Base-by-base conservation (phyloP, 495 filamentous ascomycete species). In the Tuber magnatum region DNA sequence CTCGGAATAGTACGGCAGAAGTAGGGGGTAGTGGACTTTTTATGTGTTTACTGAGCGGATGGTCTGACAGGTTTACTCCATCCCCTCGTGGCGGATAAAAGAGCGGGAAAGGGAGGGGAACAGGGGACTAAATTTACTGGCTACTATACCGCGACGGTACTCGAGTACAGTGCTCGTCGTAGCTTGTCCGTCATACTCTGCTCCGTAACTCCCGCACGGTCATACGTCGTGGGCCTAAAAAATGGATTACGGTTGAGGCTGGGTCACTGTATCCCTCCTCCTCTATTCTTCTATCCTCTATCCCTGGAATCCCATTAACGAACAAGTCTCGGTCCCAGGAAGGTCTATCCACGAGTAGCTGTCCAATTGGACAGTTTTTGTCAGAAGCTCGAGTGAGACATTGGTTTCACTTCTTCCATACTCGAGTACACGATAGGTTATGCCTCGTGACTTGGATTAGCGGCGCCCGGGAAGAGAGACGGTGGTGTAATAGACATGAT, bases 1-100 rank as follows among this genome's bases (percentile, higher is more conserved):
- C 18, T 48, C 18, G 22, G 44, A 71, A 68, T 68, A 61, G 69
- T 43, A 20, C 24, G 24, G 38, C 44, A 68, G 51, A 18, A 7
- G 73, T 42, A 20, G 42, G 7, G 46, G 40, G 16, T 69, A n/a
- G 68, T 70, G 70, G 51, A 69, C 7, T 77, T 68, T 61, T 61
- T 32, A 77, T 24, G 28, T 14, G 6, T 20, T 39, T n/a, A 39
- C 20, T 51, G 35, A 41, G 24, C 8, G 24, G 48, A n/a, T 22
- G 22, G 24, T n/a, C 48, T n/a, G 48, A 56, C 8, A n/a, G 48
- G 24, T n/a, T n/a, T 24, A n/a, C 48, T n/a, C n/a, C 48, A n/a
- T 56, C 3, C 9, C 48, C 24, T 12, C 5, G 10, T n/a, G 48
- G 10, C 20, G 48, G 48, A n/a, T 46, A 44, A 16, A 41, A 69